Percentiles rank a stretch among this genome's conserved stretches.
phyloP scores from a whole-genome alignment of 495 filamentous ascomycete species.

The Talaromyces thailandensis region DNA sequence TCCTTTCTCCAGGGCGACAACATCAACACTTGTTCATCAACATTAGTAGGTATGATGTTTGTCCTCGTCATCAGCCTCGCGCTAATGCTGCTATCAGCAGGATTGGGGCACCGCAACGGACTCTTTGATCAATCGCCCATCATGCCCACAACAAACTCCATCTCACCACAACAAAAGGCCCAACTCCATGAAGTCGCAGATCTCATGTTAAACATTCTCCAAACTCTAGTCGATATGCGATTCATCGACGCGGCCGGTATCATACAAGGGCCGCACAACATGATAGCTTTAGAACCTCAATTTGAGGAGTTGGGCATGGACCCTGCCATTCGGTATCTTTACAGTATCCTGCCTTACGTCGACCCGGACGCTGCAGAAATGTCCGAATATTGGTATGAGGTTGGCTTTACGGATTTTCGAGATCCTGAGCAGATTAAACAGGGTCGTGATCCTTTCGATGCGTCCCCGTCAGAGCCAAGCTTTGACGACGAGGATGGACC shows the following conservation, averaged over 20 bases:
- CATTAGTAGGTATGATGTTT: background rate
- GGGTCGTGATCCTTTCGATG: constrained; percentile 14
- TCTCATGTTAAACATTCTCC: constrained; percentile 1
- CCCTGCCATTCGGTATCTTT: constrained; percentile 15
- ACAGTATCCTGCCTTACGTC: constrained; percentile 14
- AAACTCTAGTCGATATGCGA: background rate
- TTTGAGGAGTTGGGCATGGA: constrained; percentile 7
- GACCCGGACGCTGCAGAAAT: background rate
- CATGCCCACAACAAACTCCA: background rate
- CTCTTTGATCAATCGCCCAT: background rate
- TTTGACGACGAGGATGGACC: constrained; percentile 3
- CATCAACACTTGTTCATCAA: background rate
- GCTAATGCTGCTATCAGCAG: background rate
- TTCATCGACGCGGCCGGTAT: background rate
- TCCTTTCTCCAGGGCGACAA: background rate
- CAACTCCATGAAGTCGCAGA: constrained; percentile 4
- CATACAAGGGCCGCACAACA: constrained; percentile 12
- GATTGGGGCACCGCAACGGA: background rate
- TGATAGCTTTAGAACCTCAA: constrained; percentile 5
- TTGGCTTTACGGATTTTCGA: background rate
- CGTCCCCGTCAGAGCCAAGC: constrained; percentile 8
- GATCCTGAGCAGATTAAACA: background rate
- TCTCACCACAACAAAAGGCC: background rate
- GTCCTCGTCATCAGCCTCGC: background rate
- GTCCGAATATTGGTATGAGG: background rate